These are phyloP conservation scores for Trichoderma breve DNA, from an alignment of 2,329 filamentous ascomycete genomes.

Conservation along the genomic window DNA sequence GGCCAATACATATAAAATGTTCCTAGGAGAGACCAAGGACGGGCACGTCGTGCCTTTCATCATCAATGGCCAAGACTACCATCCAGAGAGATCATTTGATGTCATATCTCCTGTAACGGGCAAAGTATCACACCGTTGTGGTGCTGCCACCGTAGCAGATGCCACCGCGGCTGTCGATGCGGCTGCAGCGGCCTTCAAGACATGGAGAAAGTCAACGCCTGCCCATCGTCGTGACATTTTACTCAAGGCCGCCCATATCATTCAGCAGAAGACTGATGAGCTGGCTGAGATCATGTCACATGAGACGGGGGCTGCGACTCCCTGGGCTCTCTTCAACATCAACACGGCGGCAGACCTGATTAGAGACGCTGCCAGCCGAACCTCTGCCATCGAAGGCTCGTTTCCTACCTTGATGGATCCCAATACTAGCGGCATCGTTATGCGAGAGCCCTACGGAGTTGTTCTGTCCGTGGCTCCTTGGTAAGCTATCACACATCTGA, in stretches of 20 bases:
- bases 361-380: slow-evolving; percentile 44
- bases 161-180: slow-evolving; percentile 52
- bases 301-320: slow-evolving; percentile 43
- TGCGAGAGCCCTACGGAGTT: slow-evolving; percentile 77
- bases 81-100: slow-evolving; percentile 48
- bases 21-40: background rate
- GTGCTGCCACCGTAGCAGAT: slow-evolving; percentile 54
- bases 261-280: slow-evolving; percentile 60
- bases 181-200: slow-evolving; percentile 65
- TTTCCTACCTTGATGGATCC: slow-evolving; percentile 36
- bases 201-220: slow-evolving; percentile 65
- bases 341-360: slow-evolving; percentile 38
- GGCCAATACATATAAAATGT: background rate
- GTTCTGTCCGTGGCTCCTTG: slow-evolving; percentile 78
- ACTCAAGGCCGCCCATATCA: slow-evolving; percentile 63
- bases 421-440: slow-evolving; percentile 55
- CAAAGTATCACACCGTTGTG: slow-evolving; percentile 53
- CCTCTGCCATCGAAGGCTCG: slow-evolving; percentile 39
- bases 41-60: slow-evolving; percentile 37
- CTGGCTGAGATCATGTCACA: slow-evolving; percentile 56
- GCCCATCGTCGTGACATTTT: slow-evolving; percentile 66
- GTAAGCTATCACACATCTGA: slow-evolving; percentile 44
- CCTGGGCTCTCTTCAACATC: slow-evolving; percentile 45
- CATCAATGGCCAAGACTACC: slow-evolving; percentile 45
- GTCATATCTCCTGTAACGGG: slow-evolving; percentile 56